Base-by-base conservation (phyloP, 2,329 filamentous ascomycete species). In the Aschersonia sp. region DNA sequence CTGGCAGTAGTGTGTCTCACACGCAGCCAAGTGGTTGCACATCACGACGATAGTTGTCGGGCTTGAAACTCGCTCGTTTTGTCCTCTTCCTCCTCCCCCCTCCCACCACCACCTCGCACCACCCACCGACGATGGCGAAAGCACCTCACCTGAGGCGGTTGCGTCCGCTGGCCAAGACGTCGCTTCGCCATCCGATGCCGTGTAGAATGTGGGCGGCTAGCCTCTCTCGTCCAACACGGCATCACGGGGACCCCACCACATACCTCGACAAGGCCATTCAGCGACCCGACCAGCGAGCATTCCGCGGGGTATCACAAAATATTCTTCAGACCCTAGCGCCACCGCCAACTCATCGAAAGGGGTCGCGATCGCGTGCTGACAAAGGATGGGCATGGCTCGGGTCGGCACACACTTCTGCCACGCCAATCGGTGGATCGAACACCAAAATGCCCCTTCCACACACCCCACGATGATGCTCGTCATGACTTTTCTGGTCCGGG, bases 391-490 rank as follows among this genome's bases (percentile, higher is more conserved):
- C 35, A 47, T 45, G 46, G 30, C 32, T 43, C 42, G 46, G 46
- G 39, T 30, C 42, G 11, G 42, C 11, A 32, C 43, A 37, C 35
- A 12, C 35, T 37, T 37, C 35, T 8, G 22, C 22, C 22, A 22
- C 22, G 22, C 22, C 22, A 22, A 22, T 22, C n/a, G 55, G 53
- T 48, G 54, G 52, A 45, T 46, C 40, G 47, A 46, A 14, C 48
- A 49, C 44, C 43, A 22, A 7, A 40, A 43, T 30, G 29, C 46
- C 40, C 30, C 6, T 46, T 48, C 35, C 39, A 44, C 33, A 29
- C 11, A 8, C 22, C 43, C 48, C 50, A 29, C 47, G 46, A 41
- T 52, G 48, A 45, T 51, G 51, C 9, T 37, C 12, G 39, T 45
- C 14, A 46, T 47, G 46, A 37, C 35, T 37, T 54, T 49, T 37